Conservation (phyloP, 257 asterid species). For the Scutellaria barbata region DNA sequence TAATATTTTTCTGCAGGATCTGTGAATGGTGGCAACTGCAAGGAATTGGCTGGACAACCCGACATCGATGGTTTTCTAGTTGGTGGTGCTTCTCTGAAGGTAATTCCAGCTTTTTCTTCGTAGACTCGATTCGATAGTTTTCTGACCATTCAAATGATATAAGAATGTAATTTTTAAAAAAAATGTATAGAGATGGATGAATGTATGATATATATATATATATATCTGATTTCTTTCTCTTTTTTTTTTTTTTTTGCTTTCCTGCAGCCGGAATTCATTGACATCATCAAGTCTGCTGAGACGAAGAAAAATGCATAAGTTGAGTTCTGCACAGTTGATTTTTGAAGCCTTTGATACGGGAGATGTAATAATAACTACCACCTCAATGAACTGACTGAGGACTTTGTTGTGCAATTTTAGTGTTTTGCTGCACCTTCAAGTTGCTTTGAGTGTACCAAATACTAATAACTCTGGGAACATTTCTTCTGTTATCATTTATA, state of each 20-base stretch:
- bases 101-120: slow-evolving; percentile 32
- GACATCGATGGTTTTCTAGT: slow-evolving; percentile 88
- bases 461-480: slow-evolving; percentile 38
- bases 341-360: slow-evolving; percentile 49
- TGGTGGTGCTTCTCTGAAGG: slow-evolving; percentile 93
- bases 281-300: slow-evolving; percentile 86
- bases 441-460: slow-evolving; percentile 36
- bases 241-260: background rate
- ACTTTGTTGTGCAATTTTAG: slow-evolving; percentile 34
- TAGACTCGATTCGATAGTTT: background rate
- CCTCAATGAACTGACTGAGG: slow-evolving; percentile 28
- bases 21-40: slow-evolving; percentile 84
- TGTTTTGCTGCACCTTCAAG: slow-evolving; percentile 36
- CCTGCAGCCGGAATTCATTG: slow-evolving; percentile 80
- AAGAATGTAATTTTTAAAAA: background rate
- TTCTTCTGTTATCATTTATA: slow-evolving; percentile 16
- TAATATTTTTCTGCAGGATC: slow-evolving; percentile 55
- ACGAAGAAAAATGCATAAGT: slow-evolving; percentile 71
- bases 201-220: background rate
- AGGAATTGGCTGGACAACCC: slow-evolving; percentile 71
- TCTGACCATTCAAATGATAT: background rate
- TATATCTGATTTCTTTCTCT: background rate
- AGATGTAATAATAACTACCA: slow-evolving; percentile 32
- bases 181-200: background rate
- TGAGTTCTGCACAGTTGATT: slow-evolving; percentile 26